Conservation (phyloP, 352 stramenopile species). For the Phytophthora vignae region DNA sequence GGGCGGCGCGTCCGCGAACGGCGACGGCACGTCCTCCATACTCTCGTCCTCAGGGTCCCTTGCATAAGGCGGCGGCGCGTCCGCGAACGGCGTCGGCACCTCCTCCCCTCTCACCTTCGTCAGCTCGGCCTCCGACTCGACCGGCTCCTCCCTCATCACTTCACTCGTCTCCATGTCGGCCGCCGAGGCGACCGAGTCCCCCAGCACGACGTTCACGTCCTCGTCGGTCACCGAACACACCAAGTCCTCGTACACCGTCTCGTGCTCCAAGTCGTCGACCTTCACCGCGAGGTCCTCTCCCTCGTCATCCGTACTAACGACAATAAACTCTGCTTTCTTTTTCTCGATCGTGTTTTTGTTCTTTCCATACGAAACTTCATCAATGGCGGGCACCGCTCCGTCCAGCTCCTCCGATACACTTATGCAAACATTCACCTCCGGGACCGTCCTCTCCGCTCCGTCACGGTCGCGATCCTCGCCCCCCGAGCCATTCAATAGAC, state of each 20-base stretch:
- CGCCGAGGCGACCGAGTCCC: neutral
- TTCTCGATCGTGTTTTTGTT: neutral
- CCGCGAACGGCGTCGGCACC: neutral
- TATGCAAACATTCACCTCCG: neutral
- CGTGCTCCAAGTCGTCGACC: neutral
- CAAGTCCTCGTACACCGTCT: neutral
- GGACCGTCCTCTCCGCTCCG: neutral
- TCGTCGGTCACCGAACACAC: too few relatives aligned
- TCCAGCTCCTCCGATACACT: neutral
- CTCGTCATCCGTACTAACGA: neutral
- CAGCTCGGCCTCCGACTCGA: neutral
- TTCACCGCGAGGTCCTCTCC: neutral
- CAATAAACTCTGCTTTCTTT: neutral
- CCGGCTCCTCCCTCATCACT: too few relatives aligned
- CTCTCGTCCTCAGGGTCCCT: too few relatives aligned
- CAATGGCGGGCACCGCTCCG: neutral
- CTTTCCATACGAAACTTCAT: neutral
- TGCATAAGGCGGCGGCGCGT: neutral
- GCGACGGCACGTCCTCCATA: too few relatives aligned
- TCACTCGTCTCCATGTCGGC: neutral
- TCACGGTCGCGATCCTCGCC: neutral
- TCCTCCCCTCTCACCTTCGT: too few relatives aligned
- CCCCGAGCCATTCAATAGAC: neutral
- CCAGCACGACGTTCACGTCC: neutral
- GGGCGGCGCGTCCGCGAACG: neutral